Evolutionary conservation across 208 protist species (phyloP).

Genomic region (Porcisia hertigi): DNA sequence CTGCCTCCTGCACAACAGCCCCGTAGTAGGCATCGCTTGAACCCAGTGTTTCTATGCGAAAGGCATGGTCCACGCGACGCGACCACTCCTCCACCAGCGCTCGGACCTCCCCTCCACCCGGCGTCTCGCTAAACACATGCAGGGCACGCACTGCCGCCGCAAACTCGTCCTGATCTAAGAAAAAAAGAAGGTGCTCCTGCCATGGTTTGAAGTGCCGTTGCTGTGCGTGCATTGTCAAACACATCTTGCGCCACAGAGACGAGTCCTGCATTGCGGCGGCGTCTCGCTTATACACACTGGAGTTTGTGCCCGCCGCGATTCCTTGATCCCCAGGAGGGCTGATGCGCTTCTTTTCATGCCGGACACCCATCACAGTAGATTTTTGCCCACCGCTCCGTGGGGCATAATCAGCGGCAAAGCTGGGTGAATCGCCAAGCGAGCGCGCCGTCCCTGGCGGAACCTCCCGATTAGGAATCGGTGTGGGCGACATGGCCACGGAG

Average conservation of each 20-base stretch:
- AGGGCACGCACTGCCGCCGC: conserved; percentile 22
- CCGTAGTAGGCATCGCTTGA: conserved; percentile 50
- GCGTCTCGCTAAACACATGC: conserved; percentile 27
- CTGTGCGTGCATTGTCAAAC: conserved; percentile 25
- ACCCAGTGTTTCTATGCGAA: conserved; percentile 45
- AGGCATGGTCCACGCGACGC: conserved; percentile 36
- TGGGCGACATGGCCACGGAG: conserved; percentile 34
- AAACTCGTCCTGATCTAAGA: conserved; percentile 43
- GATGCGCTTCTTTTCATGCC: neutral
- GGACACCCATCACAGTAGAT: neutral
- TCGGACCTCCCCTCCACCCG: conserved; percentile 36
- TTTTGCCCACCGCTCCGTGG: neutral
- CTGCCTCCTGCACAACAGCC: conserved; percentile 50
- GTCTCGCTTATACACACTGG: neutral
- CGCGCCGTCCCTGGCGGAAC: conserved; percentile 21
- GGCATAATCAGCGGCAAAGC: conserved; percentile 13
- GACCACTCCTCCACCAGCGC: conserved; percentile 54
- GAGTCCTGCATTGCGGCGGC: neutral
- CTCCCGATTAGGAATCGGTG: conserved; percentile 16
- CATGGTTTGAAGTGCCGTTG: conserved; percentile 12
- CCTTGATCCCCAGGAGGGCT: conserved; percentile 21
- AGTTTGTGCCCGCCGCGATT: conserved; percentile 1
- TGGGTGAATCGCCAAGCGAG: conserved; percentile 18
- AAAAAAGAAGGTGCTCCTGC: conserved; percentile 50
- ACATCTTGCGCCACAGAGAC: conserved; percentile 34